These are phyloP conservation scores for Extremus antarcticus DNA, from an alignment of 495 filamentous ascomycete species.

Conservation along the genomic window DNA sequence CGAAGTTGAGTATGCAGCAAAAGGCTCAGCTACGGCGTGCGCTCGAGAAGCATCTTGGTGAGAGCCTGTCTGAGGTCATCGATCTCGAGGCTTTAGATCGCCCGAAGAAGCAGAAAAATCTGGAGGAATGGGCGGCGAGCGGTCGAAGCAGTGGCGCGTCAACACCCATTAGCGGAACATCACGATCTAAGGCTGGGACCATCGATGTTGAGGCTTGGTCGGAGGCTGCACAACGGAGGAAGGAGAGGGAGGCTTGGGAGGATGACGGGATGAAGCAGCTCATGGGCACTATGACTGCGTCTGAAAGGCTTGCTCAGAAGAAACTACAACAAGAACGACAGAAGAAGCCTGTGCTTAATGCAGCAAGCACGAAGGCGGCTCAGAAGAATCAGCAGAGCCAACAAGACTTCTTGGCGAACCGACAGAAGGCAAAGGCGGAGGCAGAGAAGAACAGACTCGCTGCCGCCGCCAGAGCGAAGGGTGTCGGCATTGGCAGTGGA, in stretches of 20 bases:
- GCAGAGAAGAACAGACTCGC: conserved; percentile 50
- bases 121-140: conserved; percentile 7
- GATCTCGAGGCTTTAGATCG: conserved; percentile 14
- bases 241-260: conserved; percentile 8
- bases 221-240: conserved; percentile 26
- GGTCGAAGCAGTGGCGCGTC: conserved; percentile 3
- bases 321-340: conserved; percentile 2
- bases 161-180: conserved; percentile 15
- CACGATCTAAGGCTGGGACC: conserved; percentile 46
- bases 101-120: conserved; percentile 15
- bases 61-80: conserved; percentile 36
- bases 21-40: conserved; percentile 73
- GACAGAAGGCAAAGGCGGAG: conserved; percentile 36
- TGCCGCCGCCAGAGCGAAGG: conserved; percentile 52
- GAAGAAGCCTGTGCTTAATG: conserved; percentile 3
- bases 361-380: conserved; percentile 18
- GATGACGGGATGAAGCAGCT: conserved; percentile 4
- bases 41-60: conserved; percentile 63
- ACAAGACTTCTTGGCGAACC: conserved; percentile 31
- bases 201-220: conserved; percentile 53
- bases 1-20: conserved; percentile 63
- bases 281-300: conserved; percentile 4
- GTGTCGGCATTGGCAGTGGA: conserved; percentile 69
- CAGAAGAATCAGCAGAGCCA: conserved; percentile 28
- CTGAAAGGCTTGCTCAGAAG: conserved; percentile 8